Evolutionary conservation across 345 rosid genomes (phyloP).

Genomic region (Turritis glabra): DNA sequence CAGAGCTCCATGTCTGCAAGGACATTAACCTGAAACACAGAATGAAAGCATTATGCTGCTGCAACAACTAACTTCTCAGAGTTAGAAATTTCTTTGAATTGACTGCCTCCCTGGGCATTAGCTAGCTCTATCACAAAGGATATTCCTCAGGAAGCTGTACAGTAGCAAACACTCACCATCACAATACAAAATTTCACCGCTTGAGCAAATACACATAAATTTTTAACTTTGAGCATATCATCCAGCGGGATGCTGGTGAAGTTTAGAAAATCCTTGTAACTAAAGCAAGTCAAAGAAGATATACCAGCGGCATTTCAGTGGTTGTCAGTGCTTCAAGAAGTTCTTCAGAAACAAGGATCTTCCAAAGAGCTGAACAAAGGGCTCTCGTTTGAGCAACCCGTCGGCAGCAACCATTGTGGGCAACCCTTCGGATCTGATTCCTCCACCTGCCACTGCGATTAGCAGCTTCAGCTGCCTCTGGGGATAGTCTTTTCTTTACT

Average conservation of each 20-base stretch:
- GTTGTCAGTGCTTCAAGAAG: slow-evolving; percentile 59
- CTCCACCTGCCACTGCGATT: slow-evolving; percentile 87
- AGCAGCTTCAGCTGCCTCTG: slow-evolving; percentile 87
- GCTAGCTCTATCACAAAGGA: not conserved
- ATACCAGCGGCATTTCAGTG: slow-evolving; percentile 89
- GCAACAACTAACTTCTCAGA: slow-evolving; percentile 4
- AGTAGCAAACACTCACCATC: not conserved
- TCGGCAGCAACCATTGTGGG: slow-evolving; percentile 95
- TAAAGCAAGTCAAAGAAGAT: slow-evolving; percentile 26
- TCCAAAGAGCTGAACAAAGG: slow-evolving; percentile 79
- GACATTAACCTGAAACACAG: slow-evolving; percentile 66
- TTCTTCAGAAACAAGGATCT: slow-evolving; percentile 72
- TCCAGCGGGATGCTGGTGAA: slow-evolving; percentile 10
- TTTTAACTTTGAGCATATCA: slow-evolving; percentile 1
- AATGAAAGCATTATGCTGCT: slow-evolving; percentile 18
- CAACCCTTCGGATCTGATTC: slow-evolving; percentile 92
- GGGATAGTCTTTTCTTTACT: slow-evolving; percentile 79
- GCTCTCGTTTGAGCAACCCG: slow-evolving; percentile 88
- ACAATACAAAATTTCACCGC: not conserved
- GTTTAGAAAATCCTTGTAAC: slow-evolving; percentile 11
- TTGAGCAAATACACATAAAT: not conserved
- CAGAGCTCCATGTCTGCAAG: slow-evolving; percentile 95
- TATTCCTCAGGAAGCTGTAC: not conserved
- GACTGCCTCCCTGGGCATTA: slow-evolving; percentile 13
- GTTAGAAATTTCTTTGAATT: slow-evolving; percentile 6